phyloP scores from a whole-genome alignment of 140 eudicot genomes.

The Eryngium alpinum region DNA sequence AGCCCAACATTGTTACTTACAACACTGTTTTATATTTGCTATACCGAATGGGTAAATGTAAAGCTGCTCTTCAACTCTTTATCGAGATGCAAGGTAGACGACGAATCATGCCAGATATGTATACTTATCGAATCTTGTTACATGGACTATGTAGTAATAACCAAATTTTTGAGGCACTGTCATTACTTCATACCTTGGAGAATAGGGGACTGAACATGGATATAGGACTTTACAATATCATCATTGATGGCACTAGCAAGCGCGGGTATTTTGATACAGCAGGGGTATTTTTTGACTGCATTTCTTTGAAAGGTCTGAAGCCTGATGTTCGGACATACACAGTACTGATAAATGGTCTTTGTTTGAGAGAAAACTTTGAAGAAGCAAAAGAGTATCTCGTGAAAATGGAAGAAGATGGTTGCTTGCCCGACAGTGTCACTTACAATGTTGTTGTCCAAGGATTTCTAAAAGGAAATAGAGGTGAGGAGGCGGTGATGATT shows the following conservation, averaged over 20 bases:
- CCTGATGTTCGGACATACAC: too few relatives aligned
- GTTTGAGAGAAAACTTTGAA: too few relatives aligned
- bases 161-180: constrained; percentile 13
- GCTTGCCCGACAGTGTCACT: too few relatives aligned
- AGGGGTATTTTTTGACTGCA: not conserved
- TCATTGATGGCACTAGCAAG: not conserved
- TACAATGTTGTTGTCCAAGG: too few relatives aligned
- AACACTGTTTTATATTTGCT: constrained; percentile 17
- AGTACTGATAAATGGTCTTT: too few relatives aligned
- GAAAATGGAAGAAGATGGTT: too few relatives aligned
- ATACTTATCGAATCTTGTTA: constrained; percentile 12
- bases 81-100: constrained; percentile 15
- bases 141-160: constrained; percentile 10
- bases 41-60: constrained; percentile 5
- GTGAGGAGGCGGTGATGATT: too few relatives aligned
- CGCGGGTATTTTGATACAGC: not conserved
- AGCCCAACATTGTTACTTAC: constrained; percentile 11
- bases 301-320: too few relatives aligned
- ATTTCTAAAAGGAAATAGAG: too few relatives aligned
- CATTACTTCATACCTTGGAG: not conserved
- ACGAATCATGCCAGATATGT: not conserved
- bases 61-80: not conserved
- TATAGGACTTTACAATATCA: not conserved
- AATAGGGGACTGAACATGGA: not conserved
- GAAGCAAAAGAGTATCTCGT: too few relatives aligned